Percentiles rank a stretch among this genome's conserved stretches.
These are phyloP conservation scores for Perilla frutescens DNA, from an alignment of 257 asterid genomes.

Conservation along the genomic window DNA sequence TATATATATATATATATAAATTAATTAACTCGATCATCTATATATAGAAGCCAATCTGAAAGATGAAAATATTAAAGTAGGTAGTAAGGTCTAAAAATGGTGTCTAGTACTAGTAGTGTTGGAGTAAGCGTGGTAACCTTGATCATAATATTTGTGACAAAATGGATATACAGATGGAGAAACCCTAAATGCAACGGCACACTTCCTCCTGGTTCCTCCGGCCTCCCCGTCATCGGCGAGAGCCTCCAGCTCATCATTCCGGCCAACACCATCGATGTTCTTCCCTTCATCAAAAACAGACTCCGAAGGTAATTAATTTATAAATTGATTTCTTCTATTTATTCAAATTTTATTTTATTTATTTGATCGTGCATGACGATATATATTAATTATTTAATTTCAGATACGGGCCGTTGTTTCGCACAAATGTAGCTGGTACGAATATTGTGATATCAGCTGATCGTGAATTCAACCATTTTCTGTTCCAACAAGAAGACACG, in stretches of 20 bases:
- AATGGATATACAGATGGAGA: conserved; percentile 29
- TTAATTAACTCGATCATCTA: too few relatives aligned
- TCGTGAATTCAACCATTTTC: conserved; percentile 38
- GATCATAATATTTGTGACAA: neutral
- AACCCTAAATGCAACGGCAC: conserved; percentile 29
- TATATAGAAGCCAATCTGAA: too few relatives aligned
- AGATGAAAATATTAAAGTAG: too few relatives aligned
- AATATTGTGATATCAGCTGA: conserved; percentile 35
- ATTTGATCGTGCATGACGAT: too few relatives aligned
- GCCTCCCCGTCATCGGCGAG: conserved; percentile 44
- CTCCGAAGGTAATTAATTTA: conserved; percentile 28
- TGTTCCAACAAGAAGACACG: conserved; percentile 40
- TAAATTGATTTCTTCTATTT: too few relatives aligned
- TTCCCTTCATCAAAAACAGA: conserved; percentile 38
- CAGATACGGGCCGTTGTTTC: conserved; percentile 43
- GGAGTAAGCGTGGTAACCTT: neutral
- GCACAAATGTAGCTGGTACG: conserved; percentile 37
- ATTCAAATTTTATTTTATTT: too few relatives aligned
- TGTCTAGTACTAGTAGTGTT: neutral
- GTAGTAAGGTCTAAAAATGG: too few relatives aligned
- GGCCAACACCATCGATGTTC: conserved; percentile 28
- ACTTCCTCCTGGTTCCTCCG: conserved; percentile 47
- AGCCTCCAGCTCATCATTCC: conserved; percentile 35
- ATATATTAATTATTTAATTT: neutral
- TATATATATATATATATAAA: too few relatives aligned